Conservation (phyloP, 345 rosid genomes). For the Ceriops zippeliana region DNA sequence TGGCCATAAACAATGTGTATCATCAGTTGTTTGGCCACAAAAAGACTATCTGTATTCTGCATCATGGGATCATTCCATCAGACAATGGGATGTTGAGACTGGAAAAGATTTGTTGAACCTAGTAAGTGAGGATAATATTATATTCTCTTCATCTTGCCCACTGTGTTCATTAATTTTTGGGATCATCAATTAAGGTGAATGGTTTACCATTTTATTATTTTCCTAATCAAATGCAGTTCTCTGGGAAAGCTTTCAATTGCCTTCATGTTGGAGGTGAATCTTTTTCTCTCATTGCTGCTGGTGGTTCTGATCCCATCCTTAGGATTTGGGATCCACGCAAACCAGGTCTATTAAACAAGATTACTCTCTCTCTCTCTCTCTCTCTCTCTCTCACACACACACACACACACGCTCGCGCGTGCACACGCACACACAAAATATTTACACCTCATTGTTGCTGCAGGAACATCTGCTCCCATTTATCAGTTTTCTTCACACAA, state of each 20-base stretch:
- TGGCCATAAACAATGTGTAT: slow-evolving; percentile 88
- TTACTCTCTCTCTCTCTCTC: background rate
- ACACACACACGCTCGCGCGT: too few species aligned
- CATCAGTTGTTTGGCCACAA: slow-evolving; percentile 86
- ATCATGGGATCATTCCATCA: slow-evolving; percentile 94
- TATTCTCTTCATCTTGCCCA: slow-evolving; percentile 3
- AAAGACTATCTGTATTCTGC: slow-evolving; percentile 64
- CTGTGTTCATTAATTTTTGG: background rate
- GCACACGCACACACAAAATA: too few species aligned
- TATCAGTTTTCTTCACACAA: slow-evolving; percentile 76
- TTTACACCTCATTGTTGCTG: slow-evolving; percentile 16
- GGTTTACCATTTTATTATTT: slow-evolving; percentile 7
- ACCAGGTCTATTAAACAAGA: slow-evolving; percentile 55
- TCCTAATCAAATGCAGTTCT: slow-evolving; percentile 46
- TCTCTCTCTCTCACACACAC: background rate
- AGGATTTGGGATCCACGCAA: slow-evolving; percentile 98
- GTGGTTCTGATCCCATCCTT: slow-evolving; percentile 84
- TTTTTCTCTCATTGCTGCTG: slow-evolving; percentile 82
- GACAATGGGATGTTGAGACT: slow-evolving; percentile 81
- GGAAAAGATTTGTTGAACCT: slow-evolving; percentile 69
- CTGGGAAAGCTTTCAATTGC: slow-evolving; percentile 77
- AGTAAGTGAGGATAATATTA: slow-evolving; percentile 35
- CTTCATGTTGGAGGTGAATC: slow-evolving; percentile 93
- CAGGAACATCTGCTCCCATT: slow-evolving; percentile 86
- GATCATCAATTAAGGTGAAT: background rate